These are phyloP conservation scores for Dendrostoma leiphaemia DNA, from an alignment of 2,329 filamentous ascomycete genomes.

Conservation along the genomic window DNA sequence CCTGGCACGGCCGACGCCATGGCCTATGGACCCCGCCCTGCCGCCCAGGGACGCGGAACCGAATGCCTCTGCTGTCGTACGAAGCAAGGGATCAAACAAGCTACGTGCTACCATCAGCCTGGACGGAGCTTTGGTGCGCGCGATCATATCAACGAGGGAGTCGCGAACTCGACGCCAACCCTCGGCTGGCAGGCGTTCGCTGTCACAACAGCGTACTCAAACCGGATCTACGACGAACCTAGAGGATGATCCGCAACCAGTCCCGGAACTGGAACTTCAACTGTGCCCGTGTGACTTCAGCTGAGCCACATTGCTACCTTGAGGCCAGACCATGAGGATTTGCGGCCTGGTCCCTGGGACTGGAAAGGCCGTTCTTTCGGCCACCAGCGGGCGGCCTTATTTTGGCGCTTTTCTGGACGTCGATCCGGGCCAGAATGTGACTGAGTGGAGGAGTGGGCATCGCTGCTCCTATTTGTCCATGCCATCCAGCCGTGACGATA, in stretches of 20 bases:
- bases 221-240: not conserved
- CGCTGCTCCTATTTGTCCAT: not conserved
- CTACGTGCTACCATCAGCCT: not conserved
- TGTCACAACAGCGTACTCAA: not conserved
- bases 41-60: not conserved
- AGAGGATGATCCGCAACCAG: too few relatives aligned
- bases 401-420: not conserved
- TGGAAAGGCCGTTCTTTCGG: too few relatives aligned
- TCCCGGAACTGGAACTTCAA: too few relatives aligned
- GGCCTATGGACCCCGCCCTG: not conserved
- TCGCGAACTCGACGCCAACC: conserved; percentile 10
- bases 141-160: conserved; percentile 2
- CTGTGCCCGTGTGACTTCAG: too few relatives aligned
- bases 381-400: not conserved
- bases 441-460: not conserved
- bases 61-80: too few relatives aligned
- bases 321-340: too few relatives aligned
- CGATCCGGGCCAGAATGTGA: not conserved
- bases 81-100: too few relatives aligned
- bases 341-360: not conserved
- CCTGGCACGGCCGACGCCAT: conserved; percentile 1
- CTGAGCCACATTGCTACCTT: too few relatives aligned
- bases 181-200: not conserved
- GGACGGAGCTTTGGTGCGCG: too few relatives aligned
- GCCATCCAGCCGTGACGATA: too few relatives aligned